phyloP scores from a whole-genome alignment of 768 basidiomycete species.

The Phaeolepiota aurea region DNA sequence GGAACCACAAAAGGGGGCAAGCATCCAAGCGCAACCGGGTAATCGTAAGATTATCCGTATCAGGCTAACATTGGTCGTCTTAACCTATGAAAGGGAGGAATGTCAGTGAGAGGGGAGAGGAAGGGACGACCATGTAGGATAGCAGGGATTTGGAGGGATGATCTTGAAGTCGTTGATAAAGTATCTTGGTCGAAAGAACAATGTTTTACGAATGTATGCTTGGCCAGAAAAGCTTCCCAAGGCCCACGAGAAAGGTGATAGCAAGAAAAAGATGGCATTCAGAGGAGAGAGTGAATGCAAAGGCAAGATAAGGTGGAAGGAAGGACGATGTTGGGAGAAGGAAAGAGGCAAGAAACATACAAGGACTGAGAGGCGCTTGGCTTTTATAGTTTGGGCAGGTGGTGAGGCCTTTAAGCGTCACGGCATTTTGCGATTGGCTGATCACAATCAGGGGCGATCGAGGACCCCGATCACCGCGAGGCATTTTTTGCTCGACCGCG shows the following conservation, averaged over 20 bases:
- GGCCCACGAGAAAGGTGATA: not conserved
- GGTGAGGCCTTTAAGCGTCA: slow-evolving; percentile 38
- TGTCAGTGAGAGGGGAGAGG: too few species aligned
- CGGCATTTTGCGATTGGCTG: slow-evolving; percentile 41
- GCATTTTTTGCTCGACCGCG: slow-evolving; percentile 18
- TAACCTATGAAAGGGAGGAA: too few species aligned
- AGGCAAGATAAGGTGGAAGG: not conserved
- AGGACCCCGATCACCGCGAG: slow-evolving; percentile 24
- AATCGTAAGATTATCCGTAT: too few species aligned
- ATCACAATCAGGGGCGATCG: slow-evolving; percentile 1
- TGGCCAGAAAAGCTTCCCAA: not conserved
- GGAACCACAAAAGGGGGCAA: too few species aligned
- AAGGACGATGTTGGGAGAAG: slow-evolving; percentile 2
- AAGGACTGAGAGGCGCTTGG: slow-evolving; percentile 7
- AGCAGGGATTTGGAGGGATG: too few species aligned
- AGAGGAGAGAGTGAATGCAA: slow-evolving; percentile 3
- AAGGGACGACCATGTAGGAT: too few species aligned
- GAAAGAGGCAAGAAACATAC: slow-evolving; percentile 2
- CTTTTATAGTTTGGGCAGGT: slow-evolving; percentile 21
- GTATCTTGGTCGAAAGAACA: too few species aligned
- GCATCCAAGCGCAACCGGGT: too few species aligned
- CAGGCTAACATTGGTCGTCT: too few species aligned
- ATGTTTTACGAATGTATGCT: too few species aligned
- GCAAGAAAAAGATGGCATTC: slow-evolving; percentile 3
- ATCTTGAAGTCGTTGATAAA: too few species aligned